phyloP scores from a whole-genome alignment of 148 eudicot species.

The Cornus controversa region DNA sequence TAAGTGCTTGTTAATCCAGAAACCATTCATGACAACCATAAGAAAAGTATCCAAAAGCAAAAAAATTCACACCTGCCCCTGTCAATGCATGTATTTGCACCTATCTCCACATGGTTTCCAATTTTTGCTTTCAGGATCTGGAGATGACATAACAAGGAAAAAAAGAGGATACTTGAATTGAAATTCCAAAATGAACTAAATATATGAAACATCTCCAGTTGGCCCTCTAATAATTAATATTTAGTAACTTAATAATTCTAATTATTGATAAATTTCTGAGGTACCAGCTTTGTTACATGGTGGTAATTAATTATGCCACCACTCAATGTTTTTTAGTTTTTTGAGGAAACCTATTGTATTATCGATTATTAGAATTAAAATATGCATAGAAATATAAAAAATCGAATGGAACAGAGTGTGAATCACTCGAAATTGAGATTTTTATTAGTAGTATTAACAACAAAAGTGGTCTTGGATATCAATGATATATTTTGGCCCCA shows the following conservation, averaged over 20 bases:
- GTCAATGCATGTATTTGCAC: slow-evolving; percentile 92
- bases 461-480: background rate
- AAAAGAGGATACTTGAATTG: background rate
- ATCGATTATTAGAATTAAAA: background rate
- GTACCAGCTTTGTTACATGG: no score
- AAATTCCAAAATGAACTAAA: slow-evolving; percentile 7
- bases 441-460: background rate
- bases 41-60: background rate
- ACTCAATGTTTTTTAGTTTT: no score
- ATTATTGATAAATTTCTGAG: no score
- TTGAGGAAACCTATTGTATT: no score
- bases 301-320: no score
- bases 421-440: background rate
- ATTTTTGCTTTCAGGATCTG: slow-evolving; percentile 65
- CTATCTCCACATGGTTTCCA: slow-evolving; percentile 88
- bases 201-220: background rate
- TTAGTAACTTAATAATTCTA: no score
- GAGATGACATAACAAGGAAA: slow-evolving; percentile 4
- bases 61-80: slow-evolving; percentile 75
- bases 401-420: background rate
- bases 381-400: background rate
- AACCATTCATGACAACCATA: slow-evolving; percentile 1
- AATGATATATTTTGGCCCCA: background rate
- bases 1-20: background rate
- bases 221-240: background rate